phyloP scores from a whole-genome alignment of 352 stramenopile genomes.

The Globisporangium uncinulatum region DNA sequence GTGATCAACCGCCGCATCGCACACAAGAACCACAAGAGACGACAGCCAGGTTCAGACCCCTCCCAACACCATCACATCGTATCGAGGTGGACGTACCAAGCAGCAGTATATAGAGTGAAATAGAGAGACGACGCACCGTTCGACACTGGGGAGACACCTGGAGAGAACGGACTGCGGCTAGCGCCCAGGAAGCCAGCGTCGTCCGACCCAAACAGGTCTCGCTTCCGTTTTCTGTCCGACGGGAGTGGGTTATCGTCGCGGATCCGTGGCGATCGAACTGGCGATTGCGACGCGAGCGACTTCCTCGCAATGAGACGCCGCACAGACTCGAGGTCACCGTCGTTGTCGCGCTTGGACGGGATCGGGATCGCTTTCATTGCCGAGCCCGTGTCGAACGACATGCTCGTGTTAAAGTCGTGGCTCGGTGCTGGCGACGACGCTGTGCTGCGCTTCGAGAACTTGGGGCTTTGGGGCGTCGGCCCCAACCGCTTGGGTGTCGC shows the following conservation, averaged over 20 bases:
- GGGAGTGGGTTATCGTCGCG: background rate
- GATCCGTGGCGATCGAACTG: background rate
- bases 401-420: constrained; percentile 15
- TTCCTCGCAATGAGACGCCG: constrained; percentile 11
- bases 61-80: too few species aligned
- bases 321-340: constrained; percentile 19
- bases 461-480: constrained; percentile 8
- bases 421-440: constrained; percentile 15
- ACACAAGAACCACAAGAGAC: background rate
- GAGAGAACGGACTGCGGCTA: constrained; percentile 48
- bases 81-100: background rate
- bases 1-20: too few species aligned
- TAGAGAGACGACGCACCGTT: constrained; percentile 33
- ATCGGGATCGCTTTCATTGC: constrained; percentile 25
- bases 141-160: constrained; percentile 64
- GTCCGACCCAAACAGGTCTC: constrained; percentile 27
- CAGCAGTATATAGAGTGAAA: background rate
- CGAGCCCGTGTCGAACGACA: constrained; percentile 15
- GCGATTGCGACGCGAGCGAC: constrained; percentile 9
- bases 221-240: constrained; percentile 15
- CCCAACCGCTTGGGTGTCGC: constrained; percentile 3
- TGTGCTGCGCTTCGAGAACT: constrained; percentile 14
- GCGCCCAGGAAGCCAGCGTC: constrained; percentile 26
- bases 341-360: constrained; percentile 12
- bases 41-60: too few species aligned